Evolutionary conservation across 2,329 filamentous ascomycete species (phyloP).

Genomic region (Acrocalymma vagum): DNA sequence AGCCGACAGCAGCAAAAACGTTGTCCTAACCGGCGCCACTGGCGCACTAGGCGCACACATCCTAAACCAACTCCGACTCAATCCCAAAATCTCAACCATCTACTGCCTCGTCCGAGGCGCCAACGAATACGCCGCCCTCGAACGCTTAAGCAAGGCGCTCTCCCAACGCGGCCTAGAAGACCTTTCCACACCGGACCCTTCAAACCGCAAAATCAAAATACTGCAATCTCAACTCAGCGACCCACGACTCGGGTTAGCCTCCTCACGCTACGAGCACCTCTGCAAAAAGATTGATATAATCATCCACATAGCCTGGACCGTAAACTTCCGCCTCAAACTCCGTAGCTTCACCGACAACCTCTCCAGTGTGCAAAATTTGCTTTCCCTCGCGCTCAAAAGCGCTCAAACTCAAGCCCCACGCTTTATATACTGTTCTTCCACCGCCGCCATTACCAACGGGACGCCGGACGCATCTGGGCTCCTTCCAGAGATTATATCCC

Average conservation of each 20-base stretch:
- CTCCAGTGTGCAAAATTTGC: constrained; percentile 57
- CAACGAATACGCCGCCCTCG: constrained; percentile 40
- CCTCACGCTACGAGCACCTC: constrained; percentile 52
- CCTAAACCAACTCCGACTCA: constrained; percentile 53
- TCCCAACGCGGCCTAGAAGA: constrained; percentile 38
- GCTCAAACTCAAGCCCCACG: constrained; percentile 37
- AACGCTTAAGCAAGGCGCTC: constrained; percentile 44
- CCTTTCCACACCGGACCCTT: constrained; percentile 19
- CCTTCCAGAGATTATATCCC: constrained; percentile 53
- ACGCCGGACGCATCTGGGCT: constrained; percentile 14
- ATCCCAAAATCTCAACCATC: constrained; percentile 53
- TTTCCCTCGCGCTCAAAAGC: constrained; percentile 53
- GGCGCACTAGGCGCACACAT: constrained; percentile 62
- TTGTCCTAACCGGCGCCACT: constrained; percentile 60
- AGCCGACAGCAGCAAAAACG: constrained; percentile 15
- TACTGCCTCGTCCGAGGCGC: constrained; percentile 65
- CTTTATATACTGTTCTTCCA: constrained; percentile 63
- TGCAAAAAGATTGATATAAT: constrained; percentile 58
- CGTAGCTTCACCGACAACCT: constrained; percentile 65
- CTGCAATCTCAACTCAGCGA: constrained; percentile 59
- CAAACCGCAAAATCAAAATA: constrained; percentile 54
- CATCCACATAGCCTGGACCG: constrained; percentile 71
- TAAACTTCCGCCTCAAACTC: constrained; percentile 69
- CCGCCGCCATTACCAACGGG: constrained; percentile 53
- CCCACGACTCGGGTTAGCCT: constrained; percentile 57